These are phyloP conservation scores for Scytalidium sp. DNA, from an alignment of 2,329 filamentous ascomycete species.

Conservation along the genomic window DNA sequence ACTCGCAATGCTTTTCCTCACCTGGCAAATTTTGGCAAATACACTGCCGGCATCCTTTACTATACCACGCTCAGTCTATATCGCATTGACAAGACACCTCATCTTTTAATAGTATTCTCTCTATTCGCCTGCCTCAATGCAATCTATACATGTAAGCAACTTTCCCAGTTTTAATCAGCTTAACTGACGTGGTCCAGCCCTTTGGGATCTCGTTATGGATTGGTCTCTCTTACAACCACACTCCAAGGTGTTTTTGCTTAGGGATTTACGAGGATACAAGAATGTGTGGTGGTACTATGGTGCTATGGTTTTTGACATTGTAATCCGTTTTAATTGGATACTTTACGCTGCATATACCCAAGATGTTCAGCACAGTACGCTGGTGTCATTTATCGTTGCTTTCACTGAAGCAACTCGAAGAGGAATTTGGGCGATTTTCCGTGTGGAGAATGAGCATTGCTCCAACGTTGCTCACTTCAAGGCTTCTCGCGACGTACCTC, in stretches of 20 bases:
- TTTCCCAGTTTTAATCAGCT: not conserved
- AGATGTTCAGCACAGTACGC: constrained; percentile 77
- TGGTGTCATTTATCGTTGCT: constrained; percentile 75
- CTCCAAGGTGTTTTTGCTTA: constrained; percentile 64
- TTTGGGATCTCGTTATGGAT: constrained; percentile 97
- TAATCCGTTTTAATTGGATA: constrained; percentile 91
- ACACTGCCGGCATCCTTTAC: constrained; percentile 77
- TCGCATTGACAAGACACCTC: constrained; percentile 62
- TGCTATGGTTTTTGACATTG: constrained; percentile 78
- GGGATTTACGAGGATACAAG: constrained; percentile 78
- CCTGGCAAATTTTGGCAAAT: constrained; percentile 89
- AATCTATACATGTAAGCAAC: constrained; percentile 69
- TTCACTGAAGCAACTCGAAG: constrained; percentile 79
- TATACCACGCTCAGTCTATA: constrained; percentile 80
- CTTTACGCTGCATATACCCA: constrained; percentile 73
- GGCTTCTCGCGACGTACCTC: constrained; percentile 79
- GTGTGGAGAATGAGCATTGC: constrained; percentile 97
- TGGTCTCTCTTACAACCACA: constrained; percentile 85
- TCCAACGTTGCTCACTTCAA: constrained; percentile 88
- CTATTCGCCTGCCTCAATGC: constrained; percentile 78
- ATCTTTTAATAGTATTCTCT: constrained; percentile 70
- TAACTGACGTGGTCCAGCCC: constrained; percentile 39
- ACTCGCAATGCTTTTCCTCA: constrained; percentile 88
- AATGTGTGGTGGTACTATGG: constrained; percentile 78
- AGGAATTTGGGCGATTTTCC: constrained; percentile 88